Evolutionary conservation across 768 basidiomycete genomes (phyloP), one percentile per base, ranked within the genome.

Genomic region (Phlebiopsis flavidoalba): DNA sequence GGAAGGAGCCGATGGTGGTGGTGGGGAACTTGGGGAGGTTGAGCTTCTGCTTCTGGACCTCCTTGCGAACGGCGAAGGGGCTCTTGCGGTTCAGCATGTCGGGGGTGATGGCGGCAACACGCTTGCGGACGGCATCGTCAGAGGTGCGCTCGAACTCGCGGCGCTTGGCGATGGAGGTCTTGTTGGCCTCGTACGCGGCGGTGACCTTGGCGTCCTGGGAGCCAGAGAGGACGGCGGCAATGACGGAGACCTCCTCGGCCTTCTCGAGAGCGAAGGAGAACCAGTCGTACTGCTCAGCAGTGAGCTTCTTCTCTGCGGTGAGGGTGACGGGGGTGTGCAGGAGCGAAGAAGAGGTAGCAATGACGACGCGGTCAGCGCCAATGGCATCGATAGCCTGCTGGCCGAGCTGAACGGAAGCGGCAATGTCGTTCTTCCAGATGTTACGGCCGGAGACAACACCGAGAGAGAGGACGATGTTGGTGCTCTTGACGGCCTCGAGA

Each of bases 211-310:
- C 63, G 68, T 93, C 88, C 73, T 94, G 91, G 58, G 93, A 90
- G 67, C 90, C 89, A 60, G 91, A 91, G 61, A 96, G 82, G 61
- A 84, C 85, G 54, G 90, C 83, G 59, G 96, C 95, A 67, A 98
- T 87, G 65, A 81, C 80, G 50, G 95, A 80, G 69, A 98, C 94
- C 76, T 99, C 97, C 48, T 77, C 77, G 33, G 90, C 91, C 82
- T 99, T 99, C 83, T 99, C 96, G 62, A 91, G 79, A 56, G 97
- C 97, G 74, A 98, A 99, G 6, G 97, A 92, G 79, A 99, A 93
- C 96, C 97, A 99, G 71, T 96, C 94, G 77, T 87, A 91, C 75
- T 95, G 91, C 74, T 96, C 84, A 19, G 80, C 72, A 36, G 91
- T 90, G 69, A 99, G 82, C 78, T 95, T 92, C 67, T 82, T 92